phyloP scores from a whole-genome alignment of 2,329 filamentous ascomycete species.

The Curvularia lunata region DNA sequence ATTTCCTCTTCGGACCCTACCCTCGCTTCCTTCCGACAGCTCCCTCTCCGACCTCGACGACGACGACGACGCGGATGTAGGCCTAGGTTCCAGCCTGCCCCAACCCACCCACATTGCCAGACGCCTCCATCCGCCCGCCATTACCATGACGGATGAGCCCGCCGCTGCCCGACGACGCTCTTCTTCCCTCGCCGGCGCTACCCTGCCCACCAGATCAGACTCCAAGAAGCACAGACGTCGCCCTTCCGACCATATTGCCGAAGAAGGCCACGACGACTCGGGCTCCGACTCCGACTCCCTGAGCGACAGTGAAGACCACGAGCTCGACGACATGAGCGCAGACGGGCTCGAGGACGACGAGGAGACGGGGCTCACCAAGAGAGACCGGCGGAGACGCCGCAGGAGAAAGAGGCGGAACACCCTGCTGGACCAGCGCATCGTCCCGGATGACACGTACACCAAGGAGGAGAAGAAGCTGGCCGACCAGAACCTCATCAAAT shows the following conservation, averaged over 20 bases:
- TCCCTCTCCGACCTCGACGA: conserved; percentile 32
- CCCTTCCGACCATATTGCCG: conserved; percentile 42
- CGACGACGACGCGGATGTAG: conserved; percentile 29
- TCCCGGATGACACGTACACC: conserved; percentile 60
- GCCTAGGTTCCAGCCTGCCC: conserved; percentile 21
- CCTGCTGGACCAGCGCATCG: conserved; percentile 73
- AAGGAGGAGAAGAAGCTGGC: conserved; percentile 76
- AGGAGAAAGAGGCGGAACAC: conserved; percentile 72
- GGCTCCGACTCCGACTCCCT: conserved; percentile 42
- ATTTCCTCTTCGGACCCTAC: conserved; percentile 45
- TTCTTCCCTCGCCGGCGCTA: conserved; percentile 43
- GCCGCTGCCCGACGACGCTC: conserved; percentile 41
- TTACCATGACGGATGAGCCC: conserved; percentile 41
- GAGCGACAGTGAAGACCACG: conserved; percentile 59
- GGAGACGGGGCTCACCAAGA: conserved; percentile 81
- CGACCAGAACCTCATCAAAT: conserved; percentile 73
- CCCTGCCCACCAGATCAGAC: conserved; percentile 29
- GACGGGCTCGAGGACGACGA: conserved; percentile 82
- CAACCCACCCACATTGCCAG: conserved; percentile 32
- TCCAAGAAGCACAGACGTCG: conserved; percentile 38
- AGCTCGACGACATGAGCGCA: conserved; percentile 66
- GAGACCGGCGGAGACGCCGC: conserved; percentile 72
- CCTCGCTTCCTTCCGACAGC: conserved; percentile 42
- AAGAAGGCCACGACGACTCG: conserved; percentile 42
- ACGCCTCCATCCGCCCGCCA: conserved; percentile 42